phyloP scores from a whole-genome alignment of 805 yeast genomes.

The Hermanozyma aechmeae region DNA sequence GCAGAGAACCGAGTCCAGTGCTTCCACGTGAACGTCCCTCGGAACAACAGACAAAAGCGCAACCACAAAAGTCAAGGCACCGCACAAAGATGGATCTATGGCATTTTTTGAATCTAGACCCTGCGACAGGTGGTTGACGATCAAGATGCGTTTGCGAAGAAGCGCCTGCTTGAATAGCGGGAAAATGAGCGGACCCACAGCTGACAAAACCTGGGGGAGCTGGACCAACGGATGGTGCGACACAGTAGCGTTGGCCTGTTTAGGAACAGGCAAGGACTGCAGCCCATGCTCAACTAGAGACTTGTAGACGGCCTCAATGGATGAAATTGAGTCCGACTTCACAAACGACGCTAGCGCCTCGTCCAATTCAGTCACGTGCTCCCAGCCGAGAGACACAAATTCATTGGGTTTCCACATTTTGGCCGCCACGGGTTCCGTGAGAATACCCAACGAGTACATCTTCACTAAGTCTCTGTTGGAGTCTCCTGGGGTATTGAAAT shows the following conservation, averaged over 20 bases:
- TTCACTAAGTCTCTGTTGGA: constrained; percentile 29
- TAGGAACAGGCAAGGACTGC: constrained; percentile 1
- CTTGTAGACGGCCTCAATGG: neutral
- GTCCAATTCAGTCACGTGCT: constrained; percentile 27
- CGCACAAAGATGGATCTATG: constrained; percentile 9
- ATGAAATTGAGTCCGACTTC: constrained; percentile 3
- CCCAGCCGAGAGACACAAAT: constrained; percentile 34
- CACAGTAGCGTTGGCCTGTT: neutral
- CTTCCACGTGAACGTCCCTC: constrained; percentile 31
- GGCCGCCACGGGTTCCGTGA: constrained; percentile 35
- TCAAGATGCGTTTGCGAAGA: constrained; percentile 45
- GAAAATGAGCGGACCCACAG: constrained; percentile 58
- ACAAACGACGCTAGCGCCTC: constrained; percentile 16
- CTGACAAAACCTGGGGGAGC: constrained; percentile 37
- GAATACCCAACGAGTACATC: constrained; percentile 58
- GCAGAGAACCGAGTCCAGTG: constrained; percentile 8
- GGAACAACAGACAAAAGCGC: constrained; percentile 60
- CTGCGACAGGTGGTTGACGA: constrained; percentile 9
- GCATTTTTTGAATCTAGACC: constrained; percentile 3
- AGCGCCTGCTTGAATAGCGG: constrained; percentile 56
- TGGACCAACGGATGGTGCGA: constrained; percentile 32
- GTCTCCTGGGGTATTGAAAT: constrained; percentile 5
- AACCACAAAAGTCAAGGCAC: constrained; percentile 48
- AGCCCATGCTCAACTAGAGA: constrained; percentile 2
- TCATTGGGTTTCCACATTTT: constrained; percentile 31